Evolutionary conservation across 2,329 filamentous ascomycete species (phyloP), one percentile per base, ranked within the genome.

Genomic region (Aciculosporium take): DNA sequence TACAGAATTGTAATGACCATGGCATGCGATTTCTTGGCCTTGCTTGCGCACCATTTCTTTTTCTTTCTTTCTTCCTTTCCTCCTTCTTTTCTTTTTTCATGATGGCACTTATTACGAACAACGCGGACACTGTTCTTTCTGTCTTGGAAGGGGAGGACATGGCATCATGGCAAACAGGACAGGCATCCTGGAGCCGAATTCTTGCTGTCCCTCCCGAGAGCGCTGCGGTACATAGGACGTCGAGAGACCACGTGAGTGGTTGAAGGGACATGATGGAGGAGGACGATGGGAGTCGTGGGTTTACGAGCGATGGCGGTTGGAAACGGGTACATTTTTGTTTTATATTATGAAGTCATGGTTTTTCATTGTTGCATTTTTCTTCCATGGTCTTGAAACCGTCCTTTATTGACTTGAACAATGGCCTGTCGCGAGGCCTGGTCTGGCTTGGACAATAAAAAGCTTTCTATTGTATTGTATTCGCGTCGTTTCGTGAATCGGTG

Each of bases 1-100:
- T 62, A 56, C 56, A 56, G 47, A 51, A 47, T 61, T 62, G 56
- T 62, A 62, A 62, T 61, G 61, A 63, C 54, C 56, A 60, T 29
- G 30, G 39, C 40, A 39, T 37, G 35, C 33, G 28, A 45, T 42
- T 7, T 45, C 37, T 39, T 39, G 12, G 35, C 27, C 28, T 18
- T n/a, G 35, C 17, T 55, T 49, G 55, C 54, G 63, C 55, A 60
- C 63, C 55, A 49, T 46, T 55, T 56, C 51, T 55, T 54, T 51
- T 55, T 51, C n/a, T 18, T 24, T 27, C 13, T n/a, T 17, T n/a
- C n/a, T n/a, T n/a, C n/a, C n/a, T 46, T 55, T 56, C 51, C 55
- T 54, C 51, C 55, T 51, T n/a, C 13, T 24, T 27, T 13, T n/a
- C 12, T 56, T 52, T 56, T 54, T 51, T 56, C 51, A 57, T 55